Evolutionary conservation across 2,329 filamentous ascomycete genomes (phyloP), one percentile per base, ranked within the genome.

Genomic region (Calonectria hongkongensis): DNA sequence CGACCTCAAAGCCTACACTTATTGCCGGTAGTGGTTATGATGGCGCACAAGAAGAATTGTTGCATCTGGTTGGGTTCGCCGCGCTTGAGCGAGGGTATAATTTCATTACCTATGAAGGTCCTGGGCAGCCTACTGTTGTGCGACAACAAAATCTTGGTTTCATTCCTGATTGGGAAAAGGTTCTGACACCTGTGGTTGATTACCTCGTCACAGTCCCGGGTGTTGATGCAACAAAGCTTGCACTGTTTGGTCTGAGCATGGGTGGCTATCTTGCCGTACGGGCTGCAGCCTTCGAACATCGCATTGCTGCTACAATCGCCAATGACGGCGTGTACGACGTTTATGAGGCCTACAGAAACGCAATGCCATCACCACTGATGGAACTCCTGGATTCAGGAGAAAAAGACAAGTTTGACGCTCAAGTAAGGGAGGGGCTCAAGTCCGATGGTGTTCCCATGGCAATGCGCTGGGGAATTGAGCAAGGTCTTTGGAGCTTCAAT

Each of bases 101-200:
- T 62, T 81, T 82, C 58, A 81, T 88, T 10, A 85, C 84, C 0
- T 88, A 85, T 66, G 87, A 89, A 68, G 87, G 87, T 0, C 87
- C 86, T 0, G 87, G 87, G 0, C 87, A 88, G 74, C 82, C 83
- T 0, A 83, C 80, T 1, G 83, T 86, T 2, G 82, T 84, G 10
- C 83, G 87, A 1, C 69, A 84, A 0, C 85, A 88, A 63, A 77
- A 82, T 13, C 63, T 87, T 0, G 86, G 86, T 2, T 88, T 88
- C 76, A 87, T 87, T 66, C 78, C 81, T 0, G 81, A 87, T 6
- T 88, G 86, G 86, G 84, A 86, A 75, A 78, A 78, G 13, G 85
- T 84, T 2, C 80, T 85, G 8, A 83, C 81, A 0, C 85, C 85
- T 0, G 77, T 87, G 2, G 77, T 88, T 3, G 85, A 88, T 76